phyloP scores from a whole-genome alignment of 768 basidiomycete genomes.

The Xerocomellus chrysenteron region DNA sequence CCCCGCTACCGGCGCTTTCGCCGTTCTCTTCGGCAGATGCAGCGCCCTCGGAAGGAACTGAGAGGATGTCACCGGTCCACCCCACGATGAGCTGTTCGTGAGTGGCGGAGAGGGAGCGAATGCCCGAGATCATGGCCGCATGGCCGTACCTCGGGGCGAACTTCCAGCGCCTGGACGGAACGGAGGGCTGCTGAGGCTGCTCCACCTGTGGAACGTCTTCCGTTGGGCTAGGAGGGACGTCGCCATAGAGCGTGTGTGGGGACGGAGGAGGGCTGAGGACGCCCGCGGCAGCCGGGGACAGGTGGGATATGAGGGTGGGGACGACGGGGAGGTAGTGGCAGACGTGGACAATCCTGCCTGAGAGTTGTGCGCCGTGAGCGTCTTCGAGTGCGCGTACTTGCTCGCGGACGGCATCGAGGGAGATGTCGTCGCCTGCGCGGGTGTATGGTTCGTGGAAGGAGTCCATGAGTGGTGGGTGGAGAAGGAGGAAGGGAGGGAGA shows the following conservation, averaged over 20 bases:
- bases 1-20: neutral
- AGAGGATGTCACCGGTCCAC: slow-evolving; percentile 88
- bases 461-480: slow-evolving; percentile 49
- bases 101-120: slow-evolving; percentile 75
- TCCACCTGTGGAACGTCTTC: slow-evolving; percentile 1
- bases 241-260: slow-evolving; percentile 58
- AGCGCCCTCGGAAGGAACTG: slow-evolving; percentile 35
- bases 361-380: slow-evolving; percentile 72
- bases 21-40: slow-evolving; percentile 28
- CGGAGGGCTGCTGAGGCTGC: slow-evolving; percentile 8
- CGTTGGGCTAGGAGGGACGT: slow-evolving; percentile 42
- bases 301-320: slow-evolving; percentile 52
- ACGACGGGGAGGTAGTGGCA: slow-evolving; percentile 86
- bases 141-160: slow-evolving; percentile 83
- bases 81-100: slow-evolving; percentile 92
- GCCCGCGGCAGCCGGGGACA: slow-evolving; percentile 37
- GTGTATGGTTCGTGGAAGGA: slow-evolving; percentile 73
- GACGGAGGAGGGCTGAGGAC: slow-evolving; percentile 77
- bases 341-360: slow-evolving; percentile 89
- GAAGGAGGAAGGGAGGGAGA: neutral
- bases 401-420: slow-evolving; percentile 69
- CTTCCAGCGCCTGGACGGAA: slow-evolving; percentile 55
- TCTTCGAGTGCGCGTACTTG: slow-evolving; percentile 73
- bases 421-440: slow-evolving; percentile 61
- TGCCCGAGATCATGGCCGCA: slow-evolving; percentile 92